These are phyloP conservation scores for Calonectria honghensis DNA, from an alignment of 2,329 filamentous ascomycete species.

Conservation along the genomic window DNA sequence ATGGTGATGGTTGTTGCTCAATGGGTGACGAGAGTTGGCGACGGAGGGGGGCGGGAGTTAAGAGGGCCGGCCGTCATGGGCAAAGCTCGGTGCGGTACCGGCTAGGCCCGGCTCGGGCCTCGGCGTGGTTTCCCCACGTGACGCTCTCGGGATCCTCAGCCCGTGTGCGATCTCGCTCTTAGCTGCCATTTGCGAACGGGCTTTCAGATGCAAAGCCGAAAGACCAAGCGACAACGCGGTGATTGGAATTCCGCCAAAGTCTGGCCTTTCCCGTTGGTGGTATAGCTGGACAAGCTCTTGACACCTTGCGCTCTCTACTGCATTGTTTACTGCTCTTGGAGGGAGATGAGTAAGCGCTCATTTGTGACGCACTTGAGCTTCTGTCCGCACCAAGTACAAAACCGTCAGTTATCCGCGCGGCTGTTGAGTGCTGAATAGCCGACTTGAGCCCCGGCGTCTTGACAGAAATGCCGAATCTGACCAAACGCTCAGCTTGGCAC, in stretches of 20 bases:
- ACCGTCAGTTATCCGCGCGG: not conserved
- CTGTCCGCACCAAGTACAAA: not conserved
- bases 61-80: constrained; percentile 53
- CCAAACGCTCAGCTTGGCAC: constrained; percentile 20
- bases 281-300: not conserved
- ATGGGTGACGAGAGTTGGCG: constrained; percentile 49
- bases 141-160: constrained; percentile 44
- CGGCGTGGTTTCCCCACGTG: constrained; percentile 62
- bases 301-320: constrained; percentile 1
- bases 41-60: constrained; percentile 45
- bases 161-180: constrained; percentile 48
- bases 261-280: not conserved
- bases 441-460: constrained; percentile 35
- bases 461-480: constrained; percentile 35
- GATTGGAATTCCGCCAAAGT: constrained; percentile 22
- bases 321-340: not conserved
- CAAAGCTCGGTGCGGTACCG: constrained; percentile 58
- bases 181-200: constrained; percentile 35
- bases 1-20: constrained; percentile 63
- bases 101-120: constrained; percentile 68
- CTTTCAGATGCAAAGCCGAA: constrained; percentile 31
- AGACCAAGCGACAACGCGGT: constrained; percentile 33
- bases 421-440: constrained; percentile 32
- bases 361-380: not conserved
- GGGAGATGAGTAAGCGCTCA: not conserved